Evolutionary conservation across 306 rosid species (phyloP).

Genomic region (Carpinus fangiana): DNA sequence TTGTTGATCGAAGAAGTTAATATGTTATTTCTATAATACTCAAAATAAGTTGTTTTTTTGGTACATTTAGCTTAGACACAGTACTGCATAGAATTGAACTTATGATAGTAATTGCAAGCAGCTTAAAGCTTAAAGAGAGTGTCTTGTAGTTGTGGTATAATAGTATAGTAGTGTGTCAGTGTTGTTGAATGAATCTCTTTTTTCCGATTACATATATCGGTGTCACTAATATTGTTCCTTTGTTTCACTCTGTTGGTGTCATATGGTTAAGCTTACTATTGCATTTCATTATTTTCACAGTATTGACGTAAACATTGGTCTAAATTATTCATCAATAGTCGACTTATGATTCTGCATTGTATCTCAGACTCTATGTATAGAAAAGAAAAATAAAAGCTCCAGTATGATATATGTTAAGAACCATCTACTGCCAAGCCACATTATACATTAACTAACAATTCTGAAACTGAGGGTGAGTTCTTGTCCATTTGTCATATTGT

Average conservation of each 20-base stretch:
- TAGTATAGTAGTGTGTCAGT: neutral
- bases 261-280: neutral
- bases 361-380: neutral
- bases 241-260: neutral
- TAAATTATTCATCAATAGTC: neutral
- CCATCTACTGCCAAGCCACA: too few species aligned
- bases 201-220: neutral
- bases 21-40: neutral
- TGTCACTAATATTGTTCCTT: neutral
- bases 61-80: neutral
- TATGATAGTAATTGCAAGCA: neutral
- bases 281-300: neutral
- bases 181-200: neutral
- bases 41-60: neutral
- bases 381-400: too few species aligned
- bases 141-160: neutral
- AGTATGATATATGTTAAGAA: too few species aligned
- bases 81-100: neutral
- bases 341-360: neutral
- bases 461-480: too few species aligned
- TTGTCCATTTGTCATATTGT: too few species aligned
- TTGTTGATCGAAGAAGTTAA: slow-evolving; percentile 20
- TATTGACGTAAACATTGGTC: neutral
- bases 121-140: neutral
- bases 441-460: too few species aligned